A percentile compares a stretch with the other conserved stretches of the same genome.
These are phyloP conservation scores for Stevia rebaudiana DNA, from an alignment of 140 eudicot species.

Conservation along the genomic window DNA sequence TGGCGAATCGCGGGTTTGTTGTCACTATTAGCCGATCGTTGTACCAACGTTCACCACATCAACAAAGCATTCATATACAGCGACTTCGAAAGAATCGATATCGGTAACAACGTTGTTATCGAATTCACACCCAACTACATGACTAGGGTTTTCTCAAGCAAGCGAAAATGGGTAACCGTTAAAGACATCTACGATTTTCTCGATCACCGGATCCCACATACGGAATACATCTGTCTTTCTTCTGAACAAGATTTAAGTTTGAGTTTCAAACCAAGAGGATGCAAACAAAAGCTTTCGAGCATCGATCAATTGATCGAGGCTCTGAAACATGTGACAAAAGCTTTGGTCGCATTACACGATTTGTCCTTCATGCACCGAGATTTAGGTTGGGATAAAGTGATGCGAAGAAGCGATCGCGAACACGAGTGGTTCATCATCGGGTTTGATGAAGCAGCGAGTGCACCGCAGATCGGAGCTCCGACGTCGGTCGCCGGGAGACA, in stretches of 20 bases:
- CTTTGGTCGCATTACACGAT: constrained; percentile 68
- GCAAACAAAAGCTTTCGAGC: constrained; percentile 43
- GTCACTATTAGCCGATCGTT: constrained; percentile 47
- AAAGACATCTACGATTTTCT: constrained; percentile 69
- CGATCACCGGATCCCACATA: constrained; percentile 58
- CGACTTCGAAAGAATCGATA: constrained; percentile 47
- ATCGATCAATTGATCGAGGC: constrained; percentile 51
- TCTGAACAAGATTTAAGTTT: constrained; percentile 43
- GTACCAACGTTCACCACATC: constrained; percentile 17
- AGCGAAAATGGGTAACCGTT: constrained; percentile 43
- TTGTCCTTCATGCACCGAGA: constrained; percentile 75
- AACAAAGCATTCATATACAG: constrained; percentile 38
- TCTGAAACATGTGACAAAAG: constrained; percentile 56
- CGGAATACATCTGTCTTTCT: constrained; percentile 36
- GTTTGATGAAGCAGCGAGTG: constrained; percentile 60
- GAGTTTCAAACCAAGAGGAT: constrained; percentile 64
- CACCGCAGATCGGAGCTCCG: constrained; percentile 63
- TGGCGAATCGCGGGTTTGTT: constrained; percentile 63
- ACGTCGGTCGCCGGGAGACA: constrained; percentile 34
- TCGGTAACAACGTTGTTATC: constrained; percentile 26
- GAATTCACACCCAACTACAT: constrained; percentile 52
- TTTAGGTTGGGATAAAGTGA: constrained; percentile 74
- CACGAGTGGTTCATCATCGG: constrained; percentile 63
- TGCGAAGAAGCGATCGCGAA: constrained; percentile 36
- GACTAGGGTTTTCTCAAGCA: constrained; percentile 37